Evolutionary conservation across 768 basidiomycete genomes (phyloP).

Genomic region (Filobasidium wieringae): DNA sequence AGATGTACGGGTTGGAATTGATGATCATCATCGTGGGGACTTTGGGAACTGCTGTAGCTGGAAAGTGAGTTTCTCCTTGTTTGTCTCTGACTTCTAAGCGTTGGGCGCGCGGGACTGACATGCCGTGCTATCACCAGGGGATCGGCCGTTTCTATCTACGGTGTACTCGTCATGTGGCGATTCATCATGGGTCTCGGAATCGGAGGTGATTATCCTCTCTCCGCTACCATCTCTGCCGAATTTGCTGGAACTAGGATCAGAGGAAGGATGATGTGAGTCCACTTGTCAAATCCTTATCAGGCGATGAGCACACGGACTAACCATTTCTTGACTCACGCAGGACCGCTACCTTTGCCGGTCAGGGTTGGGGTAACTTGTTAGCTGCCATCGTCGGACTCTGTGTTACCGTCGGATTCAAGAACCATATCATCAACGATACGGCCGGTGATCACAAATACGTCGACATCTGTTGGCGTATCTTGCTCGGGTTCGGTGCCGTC

Average conservation of each 20-base stretch:
- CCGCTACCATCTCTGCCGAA: slow-evolving; percentile 73
- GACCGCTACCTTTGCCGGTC: slow-evolving; percentile 71
- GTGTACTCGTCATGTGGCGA: slow-evolving; percentile 70
- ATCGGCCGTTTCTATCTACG: slow-evolving; percentile 59
- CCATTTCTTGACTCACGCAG: too few relatives aligned
- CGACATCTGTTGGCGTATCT: slow-evolving; percentile 71
- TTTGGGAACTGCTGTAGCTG: slow-evolving; percentile 51
- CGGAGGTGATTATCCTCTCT: slow-evolving; percentile 78
- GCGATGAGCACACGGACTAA: too few relatives aligned
- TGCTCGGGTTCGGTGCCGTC: slow-evolving; percentile 77
- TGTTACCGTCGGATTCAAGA: slow-evolving; percentile 58
- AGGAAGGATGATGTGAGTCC: slow-evolving; percentile 82
- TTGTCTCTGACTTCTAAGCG: too few relatives aligned
- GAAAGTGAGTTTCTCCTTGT: too few relatives aligned
- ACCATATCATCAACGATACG: slow-evolving; percentile 45
- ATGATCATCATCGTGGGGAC: slow-evolving; percentile 40
- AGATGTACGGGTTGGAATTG: slow-evolving; percentile 43
- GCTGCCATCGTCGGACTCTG: slow-evolving; percentile 58
- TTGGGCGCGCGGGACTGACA: too few relatives aligned
- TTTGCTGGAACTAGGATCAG: slow-evolving; percentile 66
- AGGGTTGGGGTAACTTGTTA: slow-evolving; percentile 76
- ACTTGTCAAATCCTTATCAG: too few relatives aligned
- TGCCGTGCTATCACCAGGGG: too few relatives aligned
- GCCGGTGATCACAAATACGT: slow-evolving; percentile 43
- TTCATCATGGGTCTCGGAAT: slow-evolving; percentile 57